Base-by-base conservation (phyloP, 2,329 filamentous ascomycete genomes). In the Dichotomopilus funicola region DNA sequence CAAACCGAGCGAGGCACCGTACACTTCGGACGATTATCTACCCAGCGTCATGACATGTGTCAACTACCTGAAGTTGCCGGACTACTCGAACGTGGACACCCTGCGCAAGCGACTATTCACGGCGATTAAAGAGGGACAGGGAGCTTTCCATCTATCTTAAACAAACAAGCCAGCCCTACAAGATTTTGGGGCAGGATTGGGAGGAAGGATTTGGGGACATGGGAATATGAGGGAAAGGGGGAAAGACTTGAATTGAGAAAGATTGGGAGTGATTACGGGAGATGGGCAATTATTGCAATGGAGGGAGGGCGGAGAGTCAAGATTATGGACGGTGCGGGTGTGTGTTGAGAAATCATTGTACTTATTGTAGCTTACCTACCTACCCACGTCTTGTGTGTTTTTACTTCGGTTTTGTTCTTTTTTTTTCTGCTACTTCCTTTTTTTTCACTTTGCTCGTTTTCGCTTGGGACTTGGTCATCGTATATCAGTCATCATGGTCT, bases 31-130 rank as follows among this genome's bases (percentile, higher is more conserved):
- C 67, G 94, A 99, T 74, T 99, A 97, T 67, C 80, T 99, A n/a
- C 94, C 95, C 10, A 97, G 91, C 69, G 95, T 99, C 70, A 99
- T 99, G 95, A 99, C 95, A 9, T 99, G 95, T 70, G 94, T 96
- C 72, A 99, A 99, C 72, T 99, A 99, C 70, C 83, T 99, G 66
- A 99, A 99, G 74, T 80, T 99, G 67, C 94, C 94, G 19, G 90
- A 99, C 72, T 99, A 99, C 73, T 92, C 85, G 62, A 84, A 76
- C 63, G 75, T 95, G 59, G 82, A 89, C 1, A 79, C 87, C 51
- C 83, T 99, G 72, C 86, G 81, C 66, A 81, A 87, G 68, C 89
- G 89, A 70, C 78, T 99, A 53, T 84, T 82, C 61, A 87, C 86
- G 61, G 95, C 94, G 33, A 95, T 96, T 69, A 88, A 85, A 71